Percentiles rank a stretch among this genome's conserved stretches.
These are phyloP conservation scores for Curvularia verruculosa DNA, from an alignment of 2,329 filamentous ascomycete species.

Conservation along the genomic window DNA sequence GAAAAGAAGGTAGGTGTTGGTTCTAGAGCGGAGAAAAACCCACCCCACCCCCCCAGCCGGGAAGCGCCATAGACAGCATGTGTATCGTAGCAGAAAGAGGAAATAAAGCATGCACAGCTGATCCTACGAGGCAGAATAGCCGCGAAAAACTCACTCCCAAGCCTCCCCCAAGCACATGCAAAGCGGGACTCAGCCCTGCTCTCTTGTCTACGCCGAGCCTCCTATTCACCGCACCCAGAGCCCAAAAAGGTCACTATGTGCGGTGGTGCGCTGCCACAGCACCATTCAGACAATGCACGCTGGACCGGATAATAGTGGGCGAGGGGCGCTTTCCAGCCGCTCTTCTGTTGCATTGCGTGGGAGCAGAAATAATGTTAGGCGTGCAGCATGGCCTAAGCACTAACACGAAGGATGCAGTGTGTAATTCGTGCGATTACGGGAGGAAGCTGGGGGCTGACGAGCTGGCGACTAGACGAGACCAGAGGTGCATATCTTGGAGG, in stretches of 20 bases:
- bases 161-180: neutral
- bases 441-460: neutral
- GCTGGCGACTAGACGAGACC: neutral
- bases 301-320: neutral
- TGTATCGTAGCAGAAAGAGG: neutral
- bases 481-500: neutral
- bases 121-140: neutral
- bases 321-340: neutral
- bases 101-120: neutral
- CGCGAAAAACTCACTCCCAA: constrained; percentile 1
- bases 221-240: neutral
- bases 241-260: neutral
- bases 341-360: neutral
- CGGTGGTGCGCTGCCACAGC: neutral
- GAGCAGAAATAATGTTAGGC: neutral
- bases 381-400: constrained; percentile 4
- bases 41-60: neutral
- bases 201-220: neutral
- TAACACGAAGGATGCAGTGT: neutral
- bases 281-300: neutral
- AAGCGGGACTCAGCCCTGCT: neutral
- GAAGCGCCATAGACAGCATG: neutral
- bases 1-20: neutral
- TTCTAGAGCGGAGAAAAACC: neutral
- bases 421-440: neutral